phyloP scores from a whole-genome alignment of 2,329 filamentous ascomycete species.

The Scopulariopsis brevicaulis region DNA sequence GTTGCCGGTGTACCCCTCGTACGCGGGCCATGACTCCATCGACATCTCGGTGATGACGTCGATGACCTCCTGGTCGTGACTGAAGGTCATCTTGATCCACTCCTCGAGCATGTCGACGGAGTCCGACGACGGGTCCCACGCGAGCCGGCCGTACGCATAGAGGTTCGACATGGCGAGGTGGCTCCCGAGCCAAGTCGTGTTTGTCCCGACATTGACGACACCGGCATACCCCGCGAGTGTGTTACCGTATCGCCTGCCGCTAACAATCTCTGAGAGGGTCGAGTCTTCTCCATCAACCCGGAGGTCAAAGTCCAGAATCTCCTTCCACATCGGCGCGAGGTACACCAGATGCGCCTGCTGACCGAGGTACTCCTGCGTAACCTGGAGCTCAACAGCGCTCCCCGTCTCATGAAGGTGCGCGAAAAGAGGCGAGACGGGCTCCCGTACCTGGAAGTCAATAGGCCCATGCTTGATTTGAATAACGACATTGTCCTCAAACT shows the following conservation, averaged over 20 bases:
- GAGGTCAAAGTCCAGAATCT: slow-evolving; percentile 55
- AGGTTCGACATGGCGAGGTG: slow-evolving; percentile 62
- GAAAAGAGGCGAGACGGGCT: slow-evolving; percentile 55
- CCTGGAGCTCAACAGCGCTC: slow-evolving; percentile 51
- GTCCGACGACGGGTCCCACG: slow-evolving; percentile 48
- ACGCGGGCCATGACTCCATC: slow-evolving; percentile 59
- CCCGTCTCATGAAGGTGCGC: slow-evolving; percentile 31
- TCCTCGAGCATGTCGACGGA: slow-evolving; percentile 37
- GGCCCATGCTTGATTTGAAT: slow-evolving; percentile 66
- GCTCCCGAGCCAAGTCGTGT: slow-evolving; percentile 57
- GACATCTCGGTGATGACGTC: slow-evolving; percentile 50
- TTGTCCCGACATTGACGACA: slow-evolving; percentile 56
- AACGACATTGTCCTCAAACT: slow-evolving; percentile 60
- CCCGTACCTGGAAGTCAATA: slow-evolving; percentile 64
- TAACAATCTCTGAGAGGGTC: slow-evolving; percentile 46
- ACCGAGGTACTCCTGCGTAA: slow-evolving; percentile 60
- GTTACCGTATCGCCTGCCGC: slow-evolving; percentile 45
- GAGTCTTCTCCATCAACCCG: slow-evolving; percentile 45
- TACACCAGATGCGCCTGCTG: slow-evolving; percentile 62
- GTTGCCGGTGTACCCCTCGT: slow-evolving; percentile 62
- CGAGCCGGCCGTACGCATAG: slow-evolving; percentile 56
- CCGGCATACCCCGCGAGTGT: slow-evolving; percentile 50
- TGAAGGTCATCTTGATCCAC: slow-evolving; percentile 60
- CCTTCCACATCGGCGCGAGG: slow-evolving; percentile 56
- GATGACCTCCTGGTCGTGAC: slow-evolving; percentile 38